Evolutionary conservation across 2,329 filamentous ascomycete genomes (phyloP), one percentile per base, ranked within the genome.

Genomic region (Arthrobotrys sphaeroides): DNA sequence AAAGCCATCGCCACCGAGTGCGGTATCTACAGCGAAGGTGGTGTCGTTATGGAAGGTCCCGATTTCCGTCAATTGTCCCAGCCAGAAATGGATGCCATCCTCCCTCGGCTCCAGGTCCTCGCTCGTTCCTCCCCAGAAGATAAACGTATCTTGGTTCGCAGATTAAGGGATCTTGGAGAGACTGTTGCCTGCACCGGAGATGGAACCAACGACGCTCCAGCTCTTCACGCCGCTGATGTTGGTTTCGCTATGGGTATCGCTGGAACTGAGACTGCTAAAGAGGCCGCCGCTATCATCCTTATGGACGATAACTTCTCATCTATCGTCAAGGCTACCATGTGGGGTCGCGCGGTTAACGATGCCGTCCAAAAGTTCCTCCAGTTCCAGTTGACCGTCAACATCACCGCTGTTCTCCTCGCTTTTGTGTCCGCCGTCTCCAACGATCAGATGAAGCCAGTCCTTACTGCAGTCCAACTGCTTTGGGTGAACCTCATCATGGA

Each of bases 401-500:
- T 97, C 78, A 97, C 94, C 2, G 94, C 94, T 38, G 93, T 97
- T 49, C 83, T 91, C 16, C 86, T 97, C 65, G 95, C 94, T 0
- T 97, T 97, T 80, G 89, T 97, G 73, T 93, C 93, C 10, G 91
- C 93, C 31, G 91, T 96, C 7, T 88, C 90, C 28, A 93, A 87
- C 81, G 81, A 82, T 0, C 83, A 88, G 1, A 90, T 94, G 81
- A 82, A 85, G 55, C 92, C 92, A 53, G 93, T 97, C 24, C 84
- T 97, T 67, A 95, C 89, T 1, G 93, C 93, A 9, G 93, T 97
- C 24, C 94, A 97, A 83, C 87, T 97, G 79, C 89, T 97, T 28
- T 97, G 94, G 94, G 93, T 97, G 80, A 97, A 97, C 80, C 85
- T 97, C 79, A 97, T 97, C 84, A 97, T 97, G 94, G 94, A 97